phyloP scores from a whole-genome alignment of 208 protist species.

The Wallacemonas collosoma region DNA sequence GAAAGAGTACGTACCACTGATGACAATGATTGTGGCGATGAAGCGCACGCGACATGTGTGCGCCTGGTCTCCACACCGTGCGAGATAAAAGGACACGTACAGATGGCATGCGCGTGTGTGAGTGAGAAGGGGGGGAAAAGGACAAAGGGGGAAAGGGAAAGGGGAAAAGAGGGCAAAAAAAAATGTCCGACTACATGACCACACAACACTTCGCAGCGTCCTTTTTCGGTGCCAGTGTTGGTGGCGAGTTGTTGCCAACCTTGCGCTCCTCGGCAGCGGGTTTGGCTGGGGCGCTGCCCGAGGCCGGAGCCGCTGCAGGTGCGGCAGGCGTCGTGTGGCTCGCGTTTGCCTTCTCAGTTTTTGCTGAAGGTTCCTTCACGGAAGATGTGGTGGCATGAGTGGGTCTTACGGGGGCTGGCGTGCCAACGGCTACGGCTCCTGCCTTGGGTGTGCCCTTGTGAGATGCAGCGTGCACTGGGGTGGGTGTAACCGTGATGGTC shows the following conservation, averaged over 20 bases:
- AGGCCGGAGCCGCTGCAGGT: neutral
- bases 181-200: conserved; percentile 26
- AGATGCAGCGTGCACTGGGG: conserved; percentile 5
- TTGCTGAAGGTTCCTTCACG: neutral
- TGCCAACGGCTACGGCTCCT: neutral
- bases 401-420: neutral
- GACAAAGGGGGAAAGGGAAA: conserved; percentile 1
- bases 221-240: conserved; percentile 6
- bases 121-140: neutral
- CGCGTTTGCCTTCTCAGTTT: neutral
- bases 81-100: neutral
- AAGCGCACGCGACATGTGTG: neutral
- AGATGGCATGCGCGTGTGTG: neutral
- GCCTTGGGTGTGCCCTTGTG: conserved; percentile 5
- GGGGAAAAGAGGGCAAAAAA: neutral
- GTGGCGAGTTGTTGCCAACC: neutral
- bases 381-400: too few species aligned
- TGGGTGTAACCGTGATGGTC: conserved; percentile 27
- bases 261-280: neutral
- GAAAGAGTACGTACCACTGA: neutral
- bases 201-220: conserved; percentile 27
- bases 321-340: neutral
- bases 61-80: too few species aligned
- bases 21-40: neutral
- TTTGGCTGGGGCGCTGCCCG: neutral